These are phyloP conservation scores for Stipa capillata DNA, from an alignment of 176 grass and related monocot genomes.

Conservation along the genomic window DNA sequence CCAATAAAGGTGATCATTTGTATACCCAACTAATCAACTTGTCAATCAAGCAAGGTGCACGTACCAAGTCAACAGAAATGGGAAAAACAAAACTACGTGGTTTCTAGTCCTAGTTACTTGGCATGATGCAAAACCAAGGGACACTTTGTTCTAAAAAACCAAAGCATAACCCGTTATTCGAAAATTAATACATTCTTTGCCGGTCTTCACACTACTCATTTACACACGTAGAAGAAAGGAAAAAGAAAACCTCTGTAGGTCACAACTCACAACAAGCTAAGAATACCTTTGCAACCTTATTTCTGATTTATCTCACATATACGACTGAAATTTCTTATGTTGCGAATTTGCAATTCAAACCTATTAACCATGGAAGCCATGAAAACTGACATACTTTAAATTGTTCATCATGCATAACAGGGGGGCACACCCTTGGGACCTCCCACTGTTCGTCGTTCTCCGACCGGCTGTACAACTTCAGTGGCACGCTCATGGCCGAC, in stretches of 20 bases:
- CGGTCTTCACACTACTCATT: no score
- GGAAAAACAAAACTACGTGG: background rate
- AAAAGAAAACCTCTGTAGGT: background rate
- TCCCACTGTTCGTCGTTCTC: constrained; percentile 66
- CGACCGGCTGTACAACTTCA: constrained; percentile 62
- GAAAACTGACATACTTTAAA: background rate
- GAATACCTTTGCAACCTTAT: background rate
- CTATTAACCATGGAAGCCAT: background rate
- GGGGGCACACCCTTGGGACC: constrained; percentile 65
- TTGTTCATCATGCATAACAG: constrained; percentile 27
- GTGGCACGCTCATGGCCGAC: constrained; percentile 28
- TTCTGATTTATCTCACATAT: background rate
- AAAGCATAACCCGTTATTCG: background rate
- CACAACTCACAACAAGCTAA: background rate
- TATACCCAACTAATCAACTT: constrained; percentile 7
- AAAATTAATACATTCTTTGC: background rate
- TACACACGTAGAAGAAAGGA: background rate
- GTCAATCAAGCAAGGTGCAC: background rate
- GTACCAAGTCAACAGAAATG: background rate
- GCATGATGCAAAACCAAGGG: background rate
- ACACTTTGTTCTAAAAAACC: background rate
- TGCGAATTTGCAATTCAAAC: background rate
- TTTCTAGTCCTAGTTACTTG: no score
- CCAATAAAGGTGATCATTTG: constrained; percentile 25
- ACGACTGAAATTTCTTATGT: background rate